A percentile compares a stretch with the other conserved stretches of the same genome.
These are phyloP conservation scores for Suillus lakei DNA, from an alignment of 768 basidiomycete species.

Conservation along the genomic window DNA sequence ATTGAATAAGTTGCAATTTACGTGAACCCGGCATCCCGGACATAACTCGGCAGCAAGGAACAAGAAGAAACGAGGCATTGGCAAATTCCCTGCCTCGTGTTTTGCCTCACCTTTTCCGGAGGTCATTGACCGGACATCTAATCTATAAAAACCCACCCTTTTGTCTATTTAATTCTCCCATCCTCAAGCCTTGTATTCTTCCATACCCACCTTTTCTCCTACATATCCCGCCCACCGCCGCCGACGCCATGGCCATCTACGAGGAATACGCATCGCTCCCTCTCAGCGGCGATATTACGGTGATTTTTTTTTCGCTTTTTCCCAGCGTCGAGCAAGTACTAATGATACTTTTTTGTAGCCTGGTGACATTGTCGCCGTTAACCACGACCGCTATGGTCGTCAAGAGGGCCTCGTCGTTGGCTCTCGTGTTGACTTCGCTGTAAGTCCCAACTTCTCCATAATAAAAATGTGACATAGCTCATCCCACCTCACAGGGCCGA, in stretches of 20 bases:
- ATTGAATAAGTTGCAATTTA: constrained; percentile 12
- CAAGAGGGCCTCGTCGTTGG: constrained; percentile 84
- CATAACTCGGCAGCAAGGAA: constrained; percentile 18
- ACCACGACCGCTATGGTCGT: constrained; percentile 62
- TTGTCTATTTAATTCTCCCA: constrained; percentile 25
- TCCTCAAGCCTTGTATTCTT: constrained; percentile 33
- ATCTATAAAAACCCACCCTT: constrained; percentile 52
- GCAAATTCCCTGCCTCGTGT: constrained; percentile 53
- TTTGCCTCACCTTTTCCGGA: constrained; percentile 49
- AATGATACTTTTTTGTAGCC: constrained; percentile 46
- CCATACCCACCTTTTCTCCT: constrained; percentile 24
- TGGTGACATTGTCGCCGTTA: constrained; percentile 82
- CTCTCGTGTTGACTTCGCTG: constrained; percentile 70
- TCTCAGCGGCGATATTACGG: constrained; percentile 41
- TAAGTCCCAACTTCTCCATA: constrained; percentile 40
- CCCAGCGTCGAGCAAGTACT: constrained; percentile 6
- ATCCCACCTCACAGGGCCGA: constrained; percentile 59
- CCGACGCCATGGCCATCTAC: constrained; percentile 43
- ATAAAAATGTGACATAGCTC: background rate
- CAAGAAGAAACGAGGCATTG: constrained; percentile 20
- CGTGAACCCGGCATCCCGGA: constrained; percentile 11
- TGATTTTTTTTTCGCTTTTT: constrained; percentile 18
- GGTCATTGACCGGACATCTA: constrained; percentile 37
- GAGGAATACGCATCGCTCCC: constrained; percentile 32
- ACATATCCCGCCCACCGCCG: constrained; percentile 24